These are phyloP conservation scores for Alternaria gaisen DNA, from an alignment of 2,329 filamentous ascomycete species.

Conservation along the genomic window DNA sequence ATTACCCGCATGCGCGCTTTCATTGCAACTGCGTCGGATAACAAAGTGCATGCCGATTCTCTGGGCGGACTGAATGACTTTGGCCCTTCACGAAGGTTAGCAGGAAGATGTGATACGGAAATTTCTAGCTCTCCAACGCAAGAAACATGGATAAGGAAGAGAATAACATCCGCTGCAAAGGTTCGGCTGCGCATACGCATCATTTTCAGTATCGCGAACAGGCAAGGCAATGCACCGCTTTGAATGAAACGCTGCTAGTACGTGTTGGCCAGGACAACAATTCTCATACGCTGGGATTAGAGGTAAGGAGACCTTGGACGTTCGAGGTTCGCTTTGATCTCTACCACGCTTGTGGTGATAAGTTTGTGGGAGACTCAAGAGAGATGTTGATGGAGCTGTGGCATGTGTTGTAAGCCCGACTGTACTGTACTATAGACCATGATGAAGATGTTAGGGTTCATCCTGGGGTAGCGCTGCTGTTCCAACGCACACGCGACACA, in stretches of 20 bases:
- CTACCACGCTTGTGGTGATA: neutral
- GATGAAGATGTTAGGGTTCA: neutral
- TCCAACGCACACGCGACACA: neutral
- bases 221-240: conserved; percentile 50
- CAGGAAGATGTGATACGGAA: neutral
- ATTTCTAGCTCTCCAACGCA: neutral
- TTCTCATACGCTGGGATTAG: conserved; percentile 19
- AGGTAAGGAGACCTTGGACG: neutral
- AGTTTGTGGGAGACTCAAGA: neutral
- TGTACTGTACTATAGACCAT: neutral
- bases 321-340: neutral
- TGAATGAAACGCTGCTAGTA: conserved; percentile 51
- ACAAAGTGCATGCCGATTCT: conserved; percentile 62
- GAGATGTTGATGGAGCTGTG: neutral
- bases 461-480: conserved; percentile 32
- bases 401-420: neutral
- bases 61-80: conserved; percentile 61
- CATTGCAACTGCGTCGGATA: conserved; percentile 60
- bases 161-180: neutral
- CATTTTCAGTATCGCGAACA: conserved; percentile 42
- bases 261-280: conserved; percentile 62
- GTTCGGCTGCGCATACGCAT: conserved; percentile 47
- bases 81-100: neutral
- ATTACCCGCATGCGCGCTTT: conserved; percentile 54
- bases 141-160: neutral